Conservation (phyloP, 2,329 filamentous ascomycete species). For the Neonectria neomacrospora region DNA sequence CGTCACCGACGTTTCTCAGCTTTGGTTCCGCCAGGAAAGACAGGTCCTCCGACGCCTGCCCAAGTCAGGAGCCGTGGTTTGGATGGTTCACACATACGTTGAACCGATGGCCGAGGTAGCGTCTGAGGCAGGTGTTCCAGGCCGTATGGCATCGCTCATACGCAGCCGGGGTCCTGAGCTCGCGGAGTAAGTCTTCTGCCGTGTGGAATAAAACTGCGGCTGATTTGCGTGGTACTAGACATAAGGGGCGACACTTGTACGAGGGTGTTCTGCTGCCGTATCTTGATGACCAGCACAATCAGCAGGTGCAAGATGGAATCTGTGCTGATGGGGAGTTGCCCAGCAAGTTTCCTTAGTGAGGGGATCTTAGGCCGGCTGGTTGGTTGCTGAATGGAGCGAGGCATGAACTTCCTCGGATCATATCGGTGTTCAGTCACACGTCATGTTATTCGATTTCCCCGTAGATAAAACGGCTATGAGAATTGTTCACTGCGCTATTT, state of each 20-base stretch:
- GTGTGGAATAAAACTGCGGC: neutral
- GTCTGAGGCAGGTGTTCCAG: neutral
- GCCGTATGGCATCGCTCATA: constrained; percentile 7
- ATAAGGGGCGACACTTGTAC: constrained; percentile 13
- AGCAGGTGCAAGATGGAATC: constrained; percentile 3
- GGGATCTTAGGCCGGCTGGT: neutral
- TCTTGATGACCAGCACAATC: constrained; percentile 7
- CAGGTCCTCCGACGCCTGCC: constrained; percentile 11
- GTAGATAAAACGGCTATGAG: too few species aligned
- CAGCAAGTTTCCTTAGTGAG: constrained; percentile 9
- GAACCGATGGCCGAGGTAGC: constrained; percentile 4
- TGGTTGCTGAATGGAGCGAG: neutral
- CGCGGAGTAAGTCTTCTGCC: neutral
- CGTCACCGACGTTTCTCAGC: constrained; percentile 4
- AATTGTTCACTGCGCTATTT: too few species aligned
- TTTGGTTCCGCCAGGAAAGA: constrained; percentile 18
- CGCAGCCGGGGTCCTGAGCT: constrained; percentile 8
- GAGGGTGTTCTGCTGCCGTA: constrained; percentile 9
- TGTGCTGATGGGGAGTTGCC: constrained; percentile 12
- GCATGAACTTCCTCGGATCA: too few species aligned
- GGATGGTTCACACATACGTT: constrained; percentile 18
- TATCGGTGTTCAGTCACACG: too few species aligned
- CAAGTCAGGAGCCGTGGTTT: constrained; percentile 16
- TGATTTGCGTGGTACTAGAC: neutral
- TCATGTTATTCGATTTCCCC: too few species aligned